Evolutionary conservation across 441 rosid genomes (phyloP), one percentile per base, ranked within the genome.

Genomic region (Populus trichocarpa): DNA sequence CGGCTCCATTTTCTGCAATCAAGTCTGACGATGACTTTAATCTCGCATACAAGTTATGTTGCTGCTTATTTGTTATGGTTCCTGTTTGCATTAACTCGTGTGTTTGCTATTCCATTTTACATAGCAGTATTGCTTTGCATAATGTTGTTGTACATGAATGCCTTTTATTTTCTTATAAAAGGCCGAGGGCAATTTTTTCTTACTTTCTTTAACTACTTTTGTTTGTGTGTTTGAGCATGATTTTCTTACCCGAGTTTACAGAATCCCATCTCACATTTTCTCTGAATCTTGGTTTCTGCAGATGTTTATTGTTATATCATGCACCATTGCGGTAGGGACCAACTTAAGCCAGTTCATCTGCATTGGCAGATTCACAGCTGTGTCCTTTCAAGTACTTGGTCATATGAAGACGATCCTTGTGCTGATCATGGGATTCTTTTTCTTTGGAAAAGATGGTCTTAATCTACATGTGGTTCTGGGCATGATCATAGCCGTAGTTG

Each of bases 271-370:
- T 50, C 57, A 50, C 57, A 50, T 50, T 50, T 14, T 50, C 6
- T 50, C 20, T 57, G 30, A 25, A 20, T 16, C 16, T 67, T 42
- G 70, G 18, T 71, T 64, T 81, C 38, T 85, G 87, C 96, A 94
- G 98, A 77, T 86, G 83, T 96, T 96, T 88, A 79, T 90, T 32
- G 76, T 94, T 77, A 77, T 94, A 66, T 94, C 99, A 4, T 96
- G 99, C 87, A 86, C 81, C 77, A 91, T 96, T 28, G 98, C 98
- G 0, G 98, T 96, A 0, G 99, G 99, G 20, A 96, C 99, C 73
- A 96, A 96, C 86, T 97, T 94, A 59, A 96, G 98, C 88, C 99
- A 96, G 53, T 96, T 96, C 92, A 94, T 96, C 66, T 96, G 99
- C 87, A 93, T 96, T 1, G 98, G 99, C 74, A 89, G 98, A 82